These are phyloP conservation scores for Xerocomellus chrysenteron DNA, from an alignment of 768 basidiomycete species.

Conservation along the genomic window DNA sequence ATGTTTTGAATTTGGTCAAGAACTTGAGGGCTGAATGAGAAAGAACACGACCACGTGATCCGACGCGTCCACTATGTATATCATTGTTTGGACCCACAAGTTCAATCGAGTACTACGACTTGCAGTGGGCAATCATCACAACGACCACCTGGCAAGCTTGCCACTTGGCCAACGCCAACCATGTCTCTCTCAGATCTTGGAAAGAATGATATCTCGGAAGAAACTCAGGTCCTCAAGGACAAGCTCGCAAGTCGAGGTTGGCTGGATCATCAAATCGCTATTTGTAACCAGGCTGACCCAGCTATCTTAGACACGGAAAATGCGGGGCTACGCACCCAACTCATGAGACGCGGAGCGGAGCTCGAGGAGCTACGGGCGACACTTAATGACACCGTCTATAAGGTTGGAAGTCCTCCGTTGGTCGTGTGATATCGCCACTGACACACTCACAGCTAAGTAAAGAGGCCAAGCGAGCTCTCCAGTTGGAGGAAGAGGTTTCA, in stretches of 20 bases:
- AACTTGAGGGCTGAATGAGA: neutral
- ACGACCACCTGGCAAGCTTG: slow-evolving; percentile 15
- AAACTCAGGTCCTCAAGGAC: slow-evolving; percentile 37
- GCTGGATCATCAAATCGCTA: slow-evolving; percentile 1
- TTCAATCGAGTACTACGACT: neutral
- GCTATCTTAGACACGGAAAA: slow-evolving; percentile 34
- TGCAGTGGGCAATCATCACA: slow-evolving; percentile 1
- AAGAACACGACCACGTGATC: slow-evolving; percentile 33
- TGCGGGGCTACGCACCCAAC: slow-evolving; percentile 33
- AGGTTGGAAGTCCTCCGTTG: slow-evolving; percentile 26
- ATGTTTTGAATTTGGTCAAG: slow-evolving; percentile 34
- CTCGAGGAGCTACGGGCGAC: slow-evolving; percentile 34
- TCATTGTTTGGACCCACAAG: slow-evolving; percentile 25
- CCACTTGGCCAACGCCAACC: slow-evolving; percentile 14
- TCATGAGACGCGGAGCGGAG: slow-evolving; percentile 39
- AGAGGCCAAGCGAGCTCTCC: slow-evolving; percentile 56
- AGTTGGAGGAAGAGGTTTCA: slow-evolving; percentile 51
- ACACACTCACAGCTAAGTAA: slow-evolving; percentile 45
- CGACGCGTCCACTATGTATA: slow-evolving; percentile 29
- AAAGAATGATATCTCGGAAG: slow-evolving; percentile 40
- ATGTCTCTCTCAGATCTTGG: slow-evolving; percentile 43
- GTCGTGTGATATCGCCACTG: neutral
- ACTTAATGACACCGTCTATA: slow-evolving; percentile 37
- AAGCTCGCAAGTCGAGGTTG: slow-evolving; percentile 37
- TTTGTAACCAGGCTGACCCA: slow-evolving; percentile 4